phyloP scores from a whole-genome alignment of 1,284 basidiomycete genomes.

The Retiboletus fuscus region DNA sequence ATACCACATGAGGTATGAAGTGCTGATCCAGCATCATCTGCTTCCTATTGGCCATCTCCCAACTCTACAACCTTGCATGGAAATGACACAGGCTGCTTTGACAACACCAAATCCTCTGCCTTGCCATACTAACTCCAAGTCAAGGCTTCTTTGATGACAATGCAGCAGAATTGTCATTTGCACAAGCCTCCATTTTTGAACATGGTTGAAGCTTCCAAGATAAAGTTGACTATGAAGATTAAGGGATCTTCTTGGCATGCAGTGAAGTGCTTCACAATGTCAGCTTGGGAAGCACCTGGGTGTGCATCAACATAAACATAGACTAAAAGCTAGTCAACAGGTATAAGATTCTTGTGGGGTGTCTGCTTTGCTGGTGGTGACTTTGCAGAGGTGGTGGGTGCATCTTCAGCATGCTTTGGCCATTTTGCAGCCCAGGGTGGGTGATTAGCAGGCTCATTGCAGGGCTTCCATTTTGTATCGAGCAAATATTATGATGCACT shows the following conservation, averaged over 20 bases:
- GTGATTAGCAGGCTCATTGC: not conserved
- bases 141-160: not conserved
- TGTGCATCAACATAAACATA: no score
- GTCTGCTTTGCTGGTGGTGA: no score
- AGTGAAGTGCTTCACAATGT: not conserved
- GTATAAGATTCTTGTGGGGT: not conserved
- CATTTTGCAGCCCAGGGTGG: no score
- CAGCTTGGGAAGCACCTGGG: not conserved
- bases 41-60: not conserved
- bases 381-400: no score
- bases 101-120: no score
- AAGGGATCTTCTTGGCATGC: not conserved
- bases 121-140: no score
- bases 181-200: not conserved
- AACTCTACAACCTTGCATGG: not conserved
- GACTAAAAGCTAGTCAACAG: conserved; percentile 3
- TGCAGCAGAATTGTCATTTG: not conserved
- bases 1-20: not conserved
- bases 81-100: not conserved
- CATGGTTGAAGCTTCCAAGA: not conserved
- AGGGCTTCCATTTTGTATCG: conserved; percentile 4
- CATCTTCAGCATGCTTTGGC: conserved; percentile 3
- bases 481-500: not conserved
- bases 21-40: no score
- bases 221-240: conserved; percentile 4